phyloP scores from a whole-genome alignment of 116 monocot genomes.

The Posidonia oceanica region DNA sequence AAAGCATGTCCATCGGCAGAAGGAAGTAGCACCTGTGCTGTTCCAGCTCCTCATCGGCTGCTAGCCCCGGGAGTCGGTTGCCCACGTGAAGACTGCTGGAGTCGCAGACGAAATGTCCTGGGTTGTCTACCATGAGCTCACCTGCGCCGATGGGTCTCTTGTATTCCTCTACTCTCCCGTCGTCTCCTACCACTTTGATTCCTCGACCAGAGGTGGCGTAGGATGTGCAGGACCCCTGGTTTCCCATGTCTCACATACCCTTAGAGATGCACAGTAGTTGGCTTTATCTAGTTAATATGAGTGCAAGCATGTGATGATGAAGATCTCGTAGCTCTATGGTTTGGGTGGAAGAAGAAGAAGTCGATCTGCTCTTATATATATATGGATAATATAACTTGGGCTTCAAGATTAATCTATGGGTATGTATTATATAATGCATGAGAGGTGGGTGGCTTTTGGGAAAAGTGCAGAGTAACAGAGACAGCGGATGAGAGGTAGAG shows the following conservation, averaged over 20 bases:
- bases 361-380: too few species aligned
- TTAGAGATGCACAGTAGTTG: neutral
- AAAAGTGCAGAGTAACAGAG: too few species aligned
- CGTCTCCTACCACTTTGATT: slow-evolving; percentile 18
- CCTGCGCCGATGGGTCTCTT: slow-evolving; percentile 19
- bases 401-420: too few species aligned
- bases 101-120: slow-evolving; percentile 53
- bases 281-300: too few species aligned
- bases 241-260: slow-evolving; percentile 16
- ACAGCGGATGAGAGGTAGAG: too few species aligned
- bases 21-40: slow-evolving; percentile 45
- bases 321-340: too few species aligned
- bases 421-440: neutral
- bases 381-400: too few species aligned
- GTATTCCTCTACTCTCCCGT: slow-evolving; percentile 26
- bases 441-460: neutral
- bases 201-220: slow-evolving; percentile 7
- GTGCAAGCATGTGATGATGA: too few species aligned
- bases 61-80: slow-evolving; percentile 36
- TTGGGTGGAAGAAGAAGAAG: too few species aligned
- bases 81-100: slow-evolving; percentile 35
- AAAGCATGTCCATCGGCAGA: slow-evolving; percentile 65
- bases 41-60: slow-evolving; percentile 31
- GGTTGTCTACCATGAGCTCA: slow-evolving; percentile 39
- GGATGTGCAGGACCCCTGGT: slow-evolving; percentile 15